Evolutionary conservation across 1,284 basidiomycete genomes (phyloP).

Genomic region (Cutaneotrichosporon sp.): DNA sequence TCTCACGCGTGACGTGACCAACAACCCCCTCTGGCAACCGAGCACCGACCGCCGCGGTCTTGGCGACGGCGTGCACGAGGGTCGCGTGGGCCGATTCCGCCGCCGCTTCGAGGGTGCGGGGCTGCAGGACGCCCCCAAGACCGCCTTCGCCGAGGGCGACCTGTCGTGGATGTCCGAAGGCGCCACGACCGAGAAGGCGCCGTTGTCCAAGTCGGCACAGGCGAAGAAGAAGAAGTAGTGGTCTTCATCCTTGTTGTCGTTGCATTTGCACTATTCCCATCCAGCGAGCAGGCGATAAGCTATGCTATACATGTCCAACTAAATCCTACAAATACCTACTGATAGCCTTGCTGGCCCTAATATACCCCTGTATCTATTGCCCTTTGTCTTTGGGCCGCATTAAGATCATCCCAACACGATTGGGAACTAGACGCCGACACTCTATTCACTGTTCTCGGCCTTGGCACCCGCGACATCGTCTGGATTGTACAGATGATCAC

Average conservation of each 20-base stretch:
- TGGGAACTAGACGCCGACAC: neutral
- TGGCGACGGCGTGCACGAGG: conserved; percentile 65
- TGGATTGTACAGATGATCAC: conserved; percentile 37
- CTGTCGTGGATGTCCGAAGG: conserved; percentile 48
- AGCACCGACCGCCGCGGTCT: conserved; percentile 50
- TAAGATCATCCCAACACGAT: too few species aligned
- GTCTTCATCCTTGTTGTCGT: neutral
- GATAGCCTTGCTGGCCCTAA: too few species aligned
- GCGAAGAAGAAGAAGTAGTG: conserved; percentile 34
- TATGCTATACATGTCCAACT: neutral
- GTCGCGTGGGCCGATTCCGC: conserved; percentile 73
- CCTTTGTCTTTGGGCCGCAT: too few species aligned
- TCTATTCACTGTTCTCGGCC: conserved; percentile 2
- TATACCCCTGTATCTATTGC: too few species aligned
- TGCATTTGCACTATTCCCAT: conserved; percentile 6
- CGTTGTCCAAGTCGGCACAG: conserved; percentile 16
- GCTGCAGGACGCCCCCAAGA: conserved; percentile 10
- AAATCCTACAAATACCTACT: neutral
- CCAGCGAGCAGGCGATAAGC: neutral
- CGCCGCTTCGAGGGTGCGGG: conserved; percentile 58
- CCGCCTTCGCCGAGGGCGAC: conserved; percentile 33
- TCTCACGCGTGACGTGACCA: conserved; percentile 75
- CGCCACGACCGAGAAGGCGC: conserved; percentile 43
- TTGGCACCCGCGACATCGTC: conserved; percentile 29
- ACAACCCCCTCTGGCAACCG: conserved; percentile 68